Conservation (phyloP, 805 yeast genomes). For the Cyberlindnera veronae region DNA sequence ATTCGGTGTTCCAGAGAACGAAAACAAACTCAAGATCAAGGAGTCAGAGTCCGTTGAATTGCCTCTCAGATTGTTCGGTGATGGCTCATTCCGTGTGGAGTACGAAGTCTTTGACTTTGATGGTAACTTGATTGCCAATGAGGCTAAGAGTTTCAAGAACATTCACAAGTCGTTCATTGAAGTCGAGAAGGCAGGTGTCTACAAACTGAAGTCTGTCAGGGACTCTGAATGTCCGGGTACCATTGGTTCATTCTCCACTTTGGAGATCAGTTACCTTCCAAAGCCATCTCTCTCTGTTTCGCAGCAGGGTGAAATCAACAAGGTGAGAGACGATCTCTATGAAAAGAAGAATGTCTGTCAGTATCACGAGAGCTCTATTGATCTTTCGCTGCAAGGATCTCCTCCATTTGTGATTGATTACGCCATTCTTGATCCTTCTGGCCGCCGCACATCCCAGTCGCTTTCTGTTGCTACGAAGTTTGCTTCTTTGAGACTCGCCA, state of each 20-base stretch:
- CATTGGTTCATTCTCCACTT: slow-evolving; percentile 32
- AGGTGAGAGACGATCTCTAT: slow-evolving; percentile 26
- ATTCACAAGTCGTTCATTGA: slow-evolving; percentile 33
- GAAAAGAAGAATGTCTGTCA: slow-evolving; percentile 43
- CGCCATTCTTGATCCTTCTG: slow-evolving; percentile 56
- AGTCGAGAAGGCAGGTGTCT: slow-evolving; percentile 44
- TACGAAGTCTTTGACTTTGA: slow-evolving; percentile 31
- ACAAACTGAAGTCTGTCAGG: slow-evolving; percentile 39
- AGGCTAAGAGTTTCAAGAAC: slow-evolving; percentile 18
- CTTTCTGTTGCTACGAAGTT: slow-evolving; percentile 51
- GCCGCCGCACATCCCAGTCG: slow-evolving; percentile 35
- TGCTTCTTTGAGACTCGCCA: slow-evolving; percentile 43
- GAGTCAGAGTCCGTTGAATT: slow-evolving; percentile 59
- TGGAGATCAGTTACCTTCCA: slow-evolving; percentile 41
- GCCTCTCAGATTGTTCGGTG: slow-evolving; percentile 60
- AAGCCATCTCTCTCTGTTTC: slow-evolving; percentile 43
- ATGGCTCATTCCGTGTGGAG: slow-evolving; percentile 45
- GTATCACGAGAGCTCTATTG: slow-evolving; percentile 44
- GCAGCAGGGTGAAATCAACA: slow-evolving; percentile 29
- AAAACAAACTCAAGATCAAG: slow-evolving; percentile 40
- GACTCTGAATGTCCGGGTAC: slow-evolving; percentile 53
- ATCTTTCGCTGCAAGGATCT: slow-evolving; percentile 50
- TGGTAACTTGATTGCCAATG: slow-evolving; percentile 27
- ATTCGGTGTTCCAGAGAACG: slow-evolving; percentile 39
- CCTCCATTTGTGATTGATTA: slow-evolving; percentile 72